A percentile compares a stretch with the other conserved stretches of the same genome.
Conservation (phyloP, 495 filamentous ascomycete genomes). For the Hypoxylon rickii region DNA sequence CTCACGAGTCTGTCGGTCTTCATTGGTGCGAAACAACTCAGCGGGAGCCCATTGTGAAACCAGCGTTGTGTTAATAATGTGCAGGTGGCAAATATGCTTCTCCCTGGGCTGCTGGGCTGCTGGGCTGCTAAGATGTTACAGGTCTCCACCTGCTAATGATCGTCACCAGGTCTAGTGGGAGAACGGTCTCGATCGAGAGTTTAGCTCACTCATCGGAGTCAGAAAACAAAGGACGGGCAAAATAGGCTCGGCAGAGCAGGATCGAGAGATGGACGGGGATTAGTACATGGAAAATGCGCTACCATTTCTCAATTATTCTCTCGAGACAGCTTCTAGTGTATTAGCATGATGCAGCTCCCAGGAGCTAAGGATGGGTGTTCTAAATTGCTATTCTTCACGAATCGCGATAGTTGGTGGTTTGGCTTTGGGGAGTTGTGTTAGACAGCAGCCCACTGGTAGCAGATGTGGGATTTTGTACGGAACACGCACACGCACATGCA, state of each 20-base stretch:
- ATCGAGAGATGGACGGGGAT: slow-evolving; percentile 2
- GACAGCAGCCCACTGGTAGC: not conserved
- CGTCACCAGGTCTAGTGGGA: slow-evolving; percentile 30
- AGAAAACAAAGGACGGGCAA: too few species aligned
- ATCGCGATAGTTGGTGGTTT: too few species aligned
- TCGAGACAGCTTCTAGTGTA: too few species aligned
- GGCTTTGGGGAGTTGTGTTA: not conserved
- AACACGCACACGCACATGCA: too few species aligned
- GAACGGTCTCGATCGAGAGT: slow-evolving; percentile 33
- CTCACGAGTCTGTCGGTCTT: not conserved
- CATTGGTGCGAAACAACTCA: slow-evolving; percentile 16
- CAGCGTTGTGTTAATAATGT: slow-evolving; percentile 14
- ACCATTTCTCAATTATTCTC: too few species aligned
- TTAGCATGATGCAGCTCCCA: too few species aligned
- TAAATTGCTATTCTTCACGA: too few species aligned
- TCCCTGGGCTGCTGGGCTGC: too few species aligned
- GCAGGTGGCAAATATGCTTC: slow-evolving; percentile 21
- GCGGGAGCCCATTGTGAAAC: slow-evolving; percentile 23
- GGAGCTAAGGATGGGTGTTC: too few species aligned
- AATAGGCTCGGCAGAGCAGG: slow-evolving; percentile 7
- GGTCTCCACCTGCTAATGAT: slow-evolving; percentile 3
- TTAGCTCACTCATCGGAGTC: slow-evolving; percentile 30
- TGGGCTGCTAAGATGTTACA: not conserved
- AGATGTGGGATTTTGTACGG: too few species aligned
- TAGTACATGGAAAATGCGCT: not conserved